phyloP scores from a whole-genome alignment of 805 yeast species.

The Ogataea haglerorum region DNA sequence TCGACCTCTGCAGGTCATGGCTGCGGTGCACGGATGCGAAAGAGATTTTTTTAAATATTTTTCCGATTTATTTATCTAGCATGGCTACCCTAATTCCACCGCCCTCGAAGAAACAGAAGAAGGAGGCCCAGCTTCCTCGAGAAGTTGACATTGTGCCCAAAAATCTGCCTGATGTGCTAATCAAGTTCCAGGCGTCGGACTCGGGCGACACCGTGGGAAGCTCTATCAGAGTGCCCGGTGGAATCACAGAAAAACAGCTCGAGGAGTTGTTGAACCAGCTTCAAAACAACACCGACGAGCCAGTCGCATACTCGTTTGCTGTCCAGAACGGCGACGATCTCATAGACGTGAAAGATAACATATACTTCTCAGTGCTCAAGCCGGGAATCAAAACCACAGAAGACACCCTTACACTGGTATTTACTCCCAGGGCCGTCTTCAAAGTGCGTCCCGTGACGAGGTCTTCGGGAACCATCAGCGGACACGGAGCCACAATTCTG shows the following conservation, averaged over 20 bases:
- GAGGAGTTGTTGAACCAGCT: constrained; percentile 84
- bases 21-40: constrained; percentile 7
- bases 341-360: constrained; percentile 72
- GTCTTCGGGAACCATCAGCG: constrained; percentile 87
- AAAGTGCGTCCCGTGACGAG: constrained; percentile 89
- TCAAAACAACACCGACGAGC: constrained; percentile 67
- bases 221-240: constrained; percentile 87
- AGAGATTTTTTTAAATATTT: neutral
- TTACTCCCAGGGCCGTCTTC: constrained; percentile 93
- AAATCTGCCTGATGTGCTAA: constrained; percentile 81
- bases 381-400: constrained; percentile 89
- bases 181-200: constrained; percentile 89
- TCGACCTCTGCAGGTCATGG: no score
- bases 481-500: constrained; percentile 91
- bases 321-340: constrained; percentile 50
- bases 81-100: constrained; percentile 97
- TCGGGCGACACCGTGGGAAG: constrained; percentile 86
- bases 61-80: neutral
- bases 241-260: constrained; percentile 76
- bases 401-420: constrained; percentile 85
- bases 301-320: constrained; percentile 86
- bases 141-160: constrained; percentile 71
- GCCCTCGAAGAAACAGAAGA: constrained; percentile 82
- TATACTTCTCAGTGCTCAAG: constrained; percentile 76
- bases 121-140: constrained; percentile 76